A percentile compares a stretch with the other conserved stretches of the same genome.
Conservation (phyloP, 257 asterid species). For the Mentha longifolia region DNA sequence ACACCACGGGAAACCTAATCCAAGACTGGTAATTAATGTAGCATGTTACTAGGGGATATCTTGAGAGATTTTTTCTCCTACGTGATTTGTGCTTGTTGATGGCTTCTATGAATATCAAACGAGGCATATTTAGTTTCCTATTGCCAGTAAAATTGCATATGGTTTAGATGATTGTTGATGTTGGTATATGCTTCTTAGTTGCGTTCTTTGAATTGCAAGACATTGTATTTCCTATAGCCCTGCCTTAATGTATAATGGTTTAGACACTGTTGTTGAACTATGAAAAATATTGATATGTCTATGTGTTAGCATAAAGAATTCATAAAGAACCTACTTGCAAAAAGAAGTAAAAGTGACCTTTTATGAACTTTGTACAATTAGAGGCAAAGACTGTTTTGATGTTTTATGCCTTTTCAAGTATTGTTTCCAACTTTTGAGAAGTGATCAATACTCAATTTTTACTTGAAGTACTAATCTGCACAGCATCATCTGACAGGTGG, state of each 20-base stretch:
- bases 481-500: conserved; percentile 69
- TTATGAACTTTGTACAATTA: conserved; percentile 6
- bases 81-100: conserved; percentile 3
- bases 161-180: conserved; percentile 25
- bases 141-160: conserved; percentile 14
- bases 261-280: conserved; percentile 21
- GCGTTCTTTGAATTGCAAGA: conserved; percentile 11
- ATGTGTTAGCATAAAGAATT: conserved; percentile 1
- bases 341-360: conserved; percentile 1
- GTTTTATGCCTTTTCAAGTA: conserved; percentile 9
- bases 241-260: conserved; percentile 18
- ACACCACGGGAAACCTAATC: conserved; percentile 74
- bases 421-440: conserved; percentile 14
- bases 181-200: background rate
- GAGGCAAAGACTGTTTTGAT: background rate
- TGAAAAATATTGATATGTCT: conserved; percentile 27
- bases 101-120: conserved; percentile 20
- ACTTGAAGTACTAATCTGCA: conserved; percentile 34
- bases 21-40: conserved; percentile 74
- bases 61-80: conserved; percentile 3
- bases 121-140: background rate
- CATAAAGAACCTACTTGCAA: background rate
- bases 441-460: conserved; percentile 17
- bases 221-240: background rate
- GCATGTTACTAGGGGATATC: background rate